Evolutionary conservation across 2,329 filamentous ascomycete species (phyloP).

Genomic region (Monilinia fructigena): DNA sequence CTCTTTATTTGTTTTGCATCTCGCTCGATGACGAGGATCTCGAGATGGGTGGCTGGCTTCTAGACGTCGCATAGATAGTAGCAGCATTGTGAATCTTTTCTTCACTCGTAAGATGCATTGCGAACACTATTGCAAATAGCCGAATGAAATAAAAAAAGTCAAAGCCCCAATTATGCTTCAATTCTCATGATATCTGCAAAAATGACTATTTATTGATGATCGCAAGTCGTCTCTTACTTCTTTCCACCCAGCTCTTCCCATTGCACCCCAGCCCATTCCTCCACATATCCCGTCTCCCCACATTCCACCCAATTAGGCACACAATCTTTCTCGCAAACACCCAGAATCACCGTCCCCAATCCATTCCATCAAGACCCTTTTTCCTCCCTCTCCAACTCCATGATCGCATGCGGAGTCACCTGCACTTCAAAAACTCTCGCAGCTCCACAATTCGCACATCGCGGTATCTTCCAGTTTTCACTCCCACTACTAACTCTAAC

Average conservation of each 20-base stretch:
- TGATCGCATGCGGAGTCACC: conserved; percentile 85
- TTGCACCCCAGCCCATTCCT: conserved; percentile 98
- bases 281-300: conserved; percentile 68
- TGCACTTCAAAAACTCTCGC: conserved; percentile 86
- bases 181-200: conserved; percentile 13
- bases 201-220: conserved; percentile 8
- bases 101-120: conserved; percentile 1
- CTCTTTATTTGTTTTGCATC: conserved; percentile 12
- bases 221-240: conserved; percentile 19
- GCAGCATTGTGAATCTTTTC: conserved; percentile 5
- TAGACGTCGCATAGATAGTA: conserved; percentile 15
- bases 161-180: conserved; percentile 13
- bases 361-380: conserved; percentile 78
- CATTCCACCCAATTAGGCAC: conserved; percentile 56
- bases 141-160: conserved; percentile 15
- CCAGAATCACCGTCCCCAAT: conserved; percentile 92
- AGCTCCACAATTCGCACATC: conserved; percentile 73
- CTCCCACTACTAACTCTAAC: conserved; percentile 27
- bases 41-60: conserved; percentile 18
- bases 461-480: conserved; percentile 56
- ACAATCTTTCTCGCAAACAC: conserved; percentile 81
- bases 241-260: conserved; percentile 72
- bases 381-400: conserved; percentile 77
- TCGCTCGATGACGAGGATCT: conserved; percentile 13
- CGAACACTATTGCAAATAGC: conserved; percentile 15